A percentile compares a stretch with the other conserved stretches of the same genome.
These are phyloP conservation scores for Pogostemon cablin DNA, from an alignment of 257 asterid species.

Conservation along the genomic window DNA sequence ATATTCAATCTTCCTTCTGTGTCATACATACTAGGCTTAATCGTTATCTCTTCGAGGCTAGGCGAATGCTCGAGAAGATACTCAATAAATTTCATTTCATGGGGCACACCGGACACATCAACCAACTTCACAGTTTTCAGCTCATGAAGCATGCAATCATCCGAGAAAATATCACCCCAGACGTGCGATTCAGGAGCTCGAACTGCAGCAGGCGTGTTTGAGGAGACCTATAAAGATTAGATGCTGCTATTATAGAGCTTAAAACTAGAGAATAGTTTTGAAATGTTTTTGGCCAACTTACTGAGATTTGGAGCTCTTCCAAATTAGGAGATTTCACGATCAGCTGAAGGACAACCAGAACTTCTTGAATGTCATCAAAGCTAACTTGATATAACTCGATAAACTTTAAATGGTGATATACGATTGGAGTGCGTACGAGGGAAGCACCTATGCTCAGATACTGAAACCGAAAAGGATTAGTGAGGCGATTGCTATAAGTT, in stretches of 20 bases:
- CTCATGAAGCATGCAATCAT: slow-evolving; percentile 38
- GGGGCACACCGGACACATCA: slow-evolving; percentile 58
- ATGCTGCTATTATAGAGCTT: background rate
- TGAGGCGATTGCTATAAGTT: slow-evolving; percentile 23
- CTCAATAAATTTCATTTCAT: slow-evolving; percentile 72
- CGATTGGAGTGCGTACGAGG: slow-evolving; percentile 44
- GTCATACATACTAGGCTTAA: slow-evolving; percentile 51
- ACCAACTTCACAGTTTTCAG: slow-evolving; percentile 63
- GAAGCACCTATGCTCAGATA: slow-evolving; percentile 70
- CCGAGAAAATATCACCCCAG: slow-evolving; percentile 48
- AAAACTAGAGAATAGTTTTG: background rate
- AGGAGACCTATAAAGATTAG: slow-evolving; percentile 51
- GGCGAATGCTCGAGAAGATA: slow-evolving; percentile 75
- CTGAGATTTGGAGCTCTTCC: slow-evolving; percentile 71
- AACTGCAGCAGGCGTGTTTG: slow-evolving; percentile 40
- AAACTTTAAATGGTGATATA: slow-evolving; percentile 56
- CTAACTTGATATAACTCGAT: slow-evolving; percentile 83
- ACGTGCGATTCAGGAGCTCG: slow-evolving; percentile 44
- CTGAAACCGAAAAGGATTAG: slow-evolving; percentile 40
- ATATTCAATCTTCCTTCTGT: slow-evolving; percentile 57
- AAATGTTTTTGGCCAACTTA: slow-evolving; percentile 40
- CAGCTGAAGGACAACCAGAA: slow-evolving; percentile 70
- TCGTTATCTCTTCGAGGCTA: slow-evolving; percentile 57
- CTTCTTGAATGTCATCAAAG: slow-evolving; percentile 80
- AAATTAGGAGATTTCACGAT: slow-evolving; percentile 72